Base-by-base conservation (phyloP, 2,329 filamentous ascomycete genomes). In the Drechslerella dactyloides region DNA sequence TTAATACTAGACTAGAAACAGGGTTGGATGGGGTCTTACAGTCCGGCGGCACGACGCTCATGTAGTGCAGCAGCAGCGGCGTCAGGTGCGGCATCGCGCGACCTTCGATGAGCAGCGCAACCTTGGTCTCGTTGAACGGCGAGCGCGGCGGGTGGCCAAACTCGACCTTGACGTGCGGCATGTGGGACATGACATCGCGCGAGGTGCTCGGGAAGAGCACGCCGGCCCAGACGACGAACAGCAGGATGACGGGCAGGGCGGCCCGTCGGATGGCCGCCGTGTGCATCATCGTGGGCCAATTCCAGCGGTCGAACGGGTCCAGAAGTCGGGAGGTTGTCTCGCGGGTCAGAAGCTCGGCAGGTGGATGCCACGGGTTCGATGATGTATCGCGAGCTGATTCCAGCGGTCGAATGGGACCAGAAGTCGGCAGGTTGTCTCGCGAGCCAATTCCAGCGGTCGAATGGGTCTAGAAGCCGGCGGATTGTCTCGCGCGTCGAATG, bases 41-140 rank as follows among this genome's bases (percentile, higher is more conserved):
- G 78, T 85, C 84, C 0, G 83, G 82, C 2, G 84, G 84, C 1
- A 86, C 82, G 19, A 85, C 83, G 2, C 82, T 80, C 74, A 85
- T 85, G 78, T 85, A 84, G 76, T 86, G 84, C 23, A 85, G 80
- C 77, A 85, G 79, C 42, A 85, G 79, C 0, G 84, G 84, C 1
- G 83, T 83, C 46, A 86, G 81, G 72, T 82, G 78, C 1, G 83
- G 80, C 37, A 81, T 80, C 1, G 82, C 76, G 0, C 84, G 82
- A 77, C 82, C 82, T 76, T 86, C 84, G 69, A 86, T 82, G 19
- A 86, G 80, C 10, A 86, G 81, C 33, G 84, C 85, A 40, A 86
- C 80, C 76, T 85, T 85, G 73, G 80, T 82, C 55, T 80, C 78
- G 75, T 85, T 84, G 78, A 79, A 83, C 10, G 78, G 78, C 27